phyloP scores from a whole-genome alignment of 306 rosid genomes.

The Corylus americana region DNA sequence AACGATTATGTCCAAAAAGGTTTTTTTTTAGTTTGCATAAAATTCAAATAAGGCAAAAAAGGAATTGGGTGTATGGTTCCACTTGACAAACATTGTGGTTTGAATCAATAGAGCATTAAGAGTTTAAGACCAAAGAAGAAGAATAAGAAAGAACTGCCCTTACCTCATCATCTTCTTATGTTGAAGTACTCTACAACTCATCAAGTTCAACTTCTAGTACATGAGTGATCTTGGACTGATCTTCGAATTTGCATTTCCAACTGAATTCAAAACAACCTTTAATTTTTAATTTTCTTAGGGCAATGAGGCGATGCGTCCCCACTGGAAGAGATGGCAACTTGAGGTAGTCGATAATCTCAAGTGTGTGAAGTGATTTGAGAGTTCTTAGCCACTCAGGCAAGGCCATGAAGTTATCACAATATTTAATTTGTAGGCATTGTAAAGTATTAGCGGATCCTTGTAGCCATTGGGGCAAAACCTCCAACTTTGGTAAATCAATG shows the following conservation, averaged over 20 bases:
- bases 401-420: neutral
- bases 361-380: conserved; percentile 1
- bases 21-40: too few relatives aligned
- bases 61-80: too few relatives aligned
- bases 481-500: neutral
- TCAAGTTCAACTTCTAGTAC: neutral
- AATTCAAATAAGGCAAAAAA: too few relatives aligned
- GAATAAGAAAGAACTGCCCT: too few relatives aligned
- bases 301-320: neutral
- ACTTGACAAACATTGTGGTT: too few relatives aligned
- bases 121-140: too few relatives aligned
- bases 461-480: conserved; percentile 30
- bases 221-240: conserved; percentile 8
- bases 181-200: too few relatives aligned
- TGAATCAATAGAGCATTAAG: too few relatives aligned
- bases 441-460: conserved; percentile 23
- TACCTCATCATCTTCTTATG: too few relatives aligned
- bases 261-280: neutral
- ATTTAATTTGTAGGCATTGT: neutral
- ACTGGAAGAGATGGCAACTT: conserved; percentile 20
- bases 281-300: conserved; percentile 7
- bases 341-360: neutral
- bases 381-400: conserved; percentile 36
- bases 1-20: too few relatives aligned
- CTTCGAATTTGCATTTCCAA: neutral